Percentiles rank a stretch among this genome's conserved stretches.
These are phyloP conservation scores for Boletus mariae DNA, from an alignment of 1,284 basidiomycete species.

Conservation along the genomic window DNA sequence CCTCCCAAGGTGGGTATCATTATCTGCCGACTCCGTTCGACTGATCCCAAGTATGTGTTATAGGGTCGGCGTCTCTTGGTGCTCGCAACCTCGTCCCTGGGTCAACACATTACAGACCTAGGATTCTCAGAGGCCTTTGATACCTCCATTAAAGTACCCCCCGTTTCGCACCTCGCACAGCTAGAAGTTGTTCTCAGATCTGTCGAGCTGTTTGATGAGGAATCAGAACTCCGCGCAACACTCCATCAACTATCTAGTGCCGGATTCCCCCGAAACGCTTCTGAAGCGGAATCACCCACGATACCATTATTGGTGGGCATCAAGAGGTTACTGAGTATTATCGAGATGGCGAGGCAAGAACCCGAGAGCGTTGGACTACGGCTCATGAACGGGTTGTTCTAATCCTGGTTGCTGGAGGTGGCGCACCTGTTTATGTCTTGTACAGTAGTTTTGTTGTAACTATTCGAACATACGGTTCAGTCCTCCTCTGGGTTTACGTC, in stretches of 20 bases:
- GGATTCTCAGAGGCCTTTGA: constrained; percentile 89
- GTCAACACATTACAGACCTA: constrained; percentile 85
- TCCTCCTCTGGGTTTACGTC: background rate
- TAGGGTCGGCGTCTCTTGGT: constrained; percentile 90
- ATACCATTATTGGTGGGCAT: constrained; percentile 78
- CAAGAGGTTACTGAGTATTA: constrained; percentile 88
- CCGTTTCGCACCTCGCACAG: constrained; percentile 70
- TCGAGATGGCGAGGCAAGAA: constrained; percentile 97
- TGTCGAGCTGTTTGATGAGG: constrained; percentile 71
- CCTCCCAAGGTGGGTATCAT: constrained; percentile 78
- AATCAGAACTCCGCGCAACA: constrained; percentile 55
- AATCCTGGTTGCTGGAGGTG: constrained; percentile 30
- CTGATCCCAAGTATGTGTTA: constrained; percentile 8
- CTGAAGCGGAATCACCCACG: constrained; percentile 41
- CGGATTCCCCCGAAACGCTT: constrained; percentile 57
- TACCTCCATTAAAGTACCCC: constrained; percentile 82
- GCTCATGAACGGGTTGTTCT: constrained; percentile 66
- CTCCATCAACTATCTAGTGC: constrained; percentile 72
- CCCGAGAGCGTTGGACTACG: constrained; percentile 77
- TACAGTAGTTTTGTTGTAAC: background rate
- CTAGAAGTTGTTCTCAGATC: constrained; percentile 83
- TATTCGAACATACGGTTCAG: background rate
- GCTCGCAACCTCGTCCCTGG: constrained; percentile 89
- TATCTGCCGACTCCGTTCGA: background rate
- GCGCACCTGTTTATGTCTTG: background rate